Evolutionary conservation across 345 rosid genomes (phyloP), one percentile per base, ranked within the genome.

Genomic region (Passiflora organensis): DNA sequence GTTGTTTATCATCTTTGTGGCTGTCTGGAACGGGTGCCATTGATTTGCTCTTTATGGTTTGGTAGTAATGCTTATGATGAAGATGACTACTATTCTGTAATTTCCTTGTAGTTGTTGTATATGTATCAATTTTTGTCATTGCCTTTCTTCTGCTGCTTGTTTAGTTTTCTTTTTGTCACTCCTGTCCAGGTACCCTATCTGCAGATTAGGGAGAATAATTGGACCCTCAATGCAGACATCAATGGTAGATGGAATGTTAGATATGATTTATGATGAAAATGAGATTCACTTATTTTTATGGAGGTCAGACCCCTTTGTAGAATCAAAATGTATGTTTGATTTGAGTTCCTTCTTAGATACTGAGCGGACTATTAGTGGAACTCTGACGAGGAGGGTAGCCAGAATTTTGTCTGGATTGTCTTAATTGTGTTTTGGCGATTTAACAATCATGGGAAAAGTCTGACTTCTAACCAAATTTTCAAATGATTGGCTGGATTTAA

Each of bases 131-230:
- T 22, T 50, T 2, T 23, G 44, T 1, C 17, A 16, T 12, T 53
- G 37, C 32, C 38, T 34, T 50, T 19, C 32, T 44, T 64, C 22
- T 47, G 32, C 17, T 54, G 51, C 54, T 23, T 3, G 18, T 11
- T 36, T 16, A 6, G 24, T 50, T 21, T 13, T 19, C 48, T 13
- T 52, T 25, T 45, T 45, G n/a, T n/a, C n/a, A n/a, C n/a, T 45
- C 43, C 38, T 21, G 48, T 73, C 55, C 86, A 91, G 98, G 78
- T 86, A 24, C 88, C 96, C 5, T 88, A 91, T 53, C 15, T 88
- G 77, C 96, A 88, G 78, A 71, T 91, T 23, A 82, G 84, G 71
- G 98, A 91, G 68, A 88, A 88, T 63, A 91, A 88, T 58, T 91
- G 95, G 96, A 84, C 95, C 20, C 59, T 91, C 47, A 84, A 81